Conservation (phyloP, 1,139 yeast species). For the Debaryomycetaceae sp. region DNA sequence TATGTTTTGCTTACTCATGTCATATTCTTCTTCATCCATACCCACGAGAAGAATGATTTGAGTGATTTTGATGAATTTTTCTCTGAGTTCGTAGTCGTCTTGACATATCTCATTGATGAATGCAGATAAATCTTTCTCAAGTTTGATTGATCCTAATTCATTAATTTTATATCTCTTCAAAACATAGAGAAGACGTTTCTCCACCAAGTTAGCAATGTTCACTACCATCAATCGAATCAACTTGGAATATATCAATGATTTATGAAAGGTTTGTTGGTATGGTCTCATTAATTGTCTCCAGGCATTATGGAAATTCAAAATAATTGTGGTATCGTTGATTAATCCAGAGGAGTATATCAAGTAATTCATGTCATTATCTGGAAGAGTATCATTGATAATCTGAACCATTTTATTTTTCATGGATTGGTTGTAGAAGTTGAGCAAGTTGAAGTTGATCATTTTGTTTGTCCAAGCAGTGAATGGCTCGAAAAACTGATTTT, state of each 20-base stretch:
- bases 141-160: constrained; percentile 77
- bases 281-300: constrained; percentile 71
- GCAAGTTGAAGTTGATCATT: constrained; percentile 52
- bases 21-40: constrained; percentile 75
- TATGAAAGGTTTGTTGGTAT: constrained; percentile 57
- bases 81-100: constrained; percentile 68
- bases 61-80: constrained; percentile 74
- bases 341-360: constrained; percentile 27
- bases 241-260: constrained; percentile 39
- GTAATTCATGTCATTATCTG: constrained; percentile 45
- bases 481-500: constrained; percentile 34
- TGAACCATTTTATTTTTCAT: constrained; percentile 48
- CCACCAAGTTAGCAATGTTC: constrained; percentile 51
- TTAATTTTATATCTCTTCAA: constrained; percentile 60
- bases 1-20: constrained; percentile 34
- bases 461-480: constrained; percentile 41
- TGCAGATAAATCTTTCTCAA: constrained; percentile 79
- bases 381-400: constrained; percentile 53
- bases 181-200: constrained; percentile 63
- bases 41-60: constrained; percentile 81
- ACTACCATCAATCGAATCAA: constrained; percentile 54
- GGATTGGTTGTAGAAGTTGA: constrained; percentile 56
- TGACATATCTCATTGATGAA: constrained; percentile 64
- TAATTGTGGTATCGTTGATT: constrained; percentile 28
- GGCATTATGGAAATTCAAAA: constrained; percentile 49